Conservation (phyloP, 179 eudicot species). For the Patellifolia procumbens region DNA sequence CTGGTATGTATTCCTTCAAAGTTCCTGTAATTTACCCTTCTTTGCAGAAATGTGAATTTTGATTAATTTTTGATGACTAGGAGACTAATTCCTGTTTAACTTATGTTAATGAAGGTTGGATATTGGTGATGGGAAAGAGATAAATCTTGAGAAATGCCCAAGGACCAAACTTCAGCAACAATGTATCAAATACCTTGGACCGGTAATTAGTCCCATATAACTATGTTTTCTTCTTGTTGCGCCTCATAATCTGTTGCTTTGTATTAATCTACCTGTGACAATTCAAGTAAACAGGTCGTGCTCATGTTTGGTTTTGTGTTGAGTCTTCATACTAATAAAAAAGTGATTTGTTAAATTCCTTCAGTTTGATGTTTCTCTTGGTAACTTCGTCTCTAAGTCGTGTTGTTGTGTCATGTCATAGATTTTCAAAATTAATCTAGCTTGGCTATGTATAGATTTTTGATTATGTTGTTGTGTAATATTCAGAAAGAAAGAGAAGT, state of each 20-base stretch:
- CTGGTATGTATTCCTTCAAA: constrained; percentile 45
- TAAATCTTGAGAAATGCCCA: constrained; percentile 65
- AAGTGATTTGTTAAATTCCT: too few relatives aligned
- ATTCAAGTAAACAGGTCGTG: too few relatives aligned
- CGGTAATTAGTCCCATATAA: constrained; percentile 41
- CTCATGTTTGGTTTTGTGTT: too few relatives aligned
- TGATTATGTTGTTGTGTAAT: neutral
- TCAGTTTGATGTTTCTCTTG: too few relatives aligned
- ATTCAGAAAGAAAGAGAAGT: constrained; percentile 74
- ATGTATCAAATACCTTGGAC: constrained; percentile 88
- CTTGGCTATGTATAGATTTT: neutral
- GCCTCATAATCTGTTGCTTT: neutral
- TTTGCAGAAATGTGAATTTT: neutral
- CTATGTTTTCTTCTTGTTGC: neutral
- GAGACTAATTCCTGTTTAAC: neutral
- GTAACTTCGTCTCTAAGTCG: too few relatives aligned
- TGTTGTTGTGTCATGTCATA: too few relatives aligned
- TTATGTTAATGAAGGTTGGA: constrained; percentile 70
- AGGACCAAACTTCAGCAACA: constrained; percentile 65
- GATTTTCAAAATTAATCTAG: neutral
- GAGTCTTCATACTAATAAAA: too few relatives aligned
- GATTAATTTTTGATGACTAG: neutral
- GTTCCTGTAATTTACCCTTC: neutral
- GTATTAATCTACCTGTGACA: too few relatives aligned
- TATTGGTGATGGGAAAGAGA: constrained; percentile 82